Percentiles rank a stretch among this genome's conserved stretches.
These are phyloP conservation scores for Salix exigua DNA, from an alignment of 345 rosid species.

Conservation along the genomic window DNA sequence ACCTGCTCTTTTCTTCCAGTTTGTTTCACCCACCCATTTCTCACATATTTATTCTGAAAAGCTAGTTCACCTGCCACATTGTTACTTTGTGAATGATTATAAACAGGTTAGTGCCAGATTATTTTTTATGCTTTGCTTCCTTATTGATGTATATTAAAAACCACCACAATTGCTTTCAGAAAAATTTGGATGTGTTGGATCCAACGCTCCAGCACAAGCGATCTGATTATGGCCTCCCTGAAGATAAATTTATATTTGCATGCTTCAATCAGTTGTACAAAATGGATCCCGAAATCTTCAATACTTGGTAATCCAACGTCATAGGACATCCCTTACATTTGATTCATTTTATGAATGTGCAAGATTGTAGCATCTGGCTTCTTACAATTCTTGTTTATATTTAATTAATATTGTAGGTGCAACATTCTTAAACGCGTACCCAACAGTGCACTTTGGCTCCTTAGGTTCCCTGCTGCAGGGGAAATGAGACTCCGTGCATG, in stretches of 20 bases:
- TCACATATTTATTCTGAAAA: slow-evolving; percentile 91
- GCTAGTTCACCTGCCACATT: slow-evolving; percentile 93
- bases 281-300: slow-evolving; percentile 96
- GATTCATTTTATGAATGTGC: neutral
- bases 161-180: slow-evolving; percentile 43
- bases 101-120: slow-evolving; percentile 57
- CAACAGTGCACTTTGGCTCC: slow-evolving; percentile 96
- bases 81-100: slow-evolving; percentile 98
- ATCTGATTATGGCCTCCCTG: slow-evolving; percentile 90
- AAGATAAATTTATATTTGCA: slow-evolving; percentile 93
- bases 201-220: slow-evolving; percentile 69
- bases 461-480: slow-evolving; percentile 97
- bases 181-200: slow-evolving; percentile 86
- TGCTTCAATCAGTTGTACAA: slow-evolving; percentile 98
- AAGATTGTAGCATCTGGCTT: neutral
- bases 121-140: neutral
- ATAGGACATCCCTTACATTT: neutral
- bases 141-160: neutral
- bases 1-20: slow-evolving; percentile 41
- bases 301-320: slow-evolving; percentile 62
- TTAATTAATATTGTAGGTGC: slow-evolving; percentile 52
- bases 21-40: slow-evolving; percentile 75
- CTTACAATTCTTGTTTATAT: neutral
- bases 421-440: slow-evolving; percentile 95
- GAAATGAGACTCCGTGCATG: slow-evolving; percentile 88